Evolutionary conservation across 2,329 filamentous ascomycete genomes (phyloP), one percentile per base, ranked within the genome.

Genomic region (Coniochaeta hoffmannii): DNA sequence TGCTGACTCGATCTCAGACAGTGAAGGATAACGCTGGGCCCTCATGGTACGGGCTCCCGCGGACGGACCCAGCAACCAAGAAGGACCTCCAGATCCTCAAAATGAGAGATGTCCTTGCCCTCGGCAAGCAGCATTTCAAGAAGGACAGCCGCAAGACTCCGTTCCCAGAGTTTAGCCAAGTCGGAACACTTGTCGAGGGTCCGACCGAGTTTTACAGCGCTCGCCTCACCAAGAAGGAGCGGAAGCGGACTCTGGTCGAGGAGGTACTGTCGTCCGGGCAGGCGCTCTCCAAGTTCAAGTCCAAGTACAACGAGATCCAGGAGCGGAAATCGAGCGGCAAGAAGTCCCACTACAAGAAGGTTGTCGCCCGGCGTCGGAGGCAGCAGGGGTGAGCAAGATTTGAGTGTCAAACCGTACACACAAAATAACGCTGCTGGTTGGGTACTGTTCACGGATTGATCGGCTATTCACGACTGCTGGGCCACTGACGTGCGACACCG

Each of bases 291-390:
- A 88, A 89, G 63, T 94, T 97, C 75, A 90, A 89, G 77, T 81
- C 79, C 65, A 97, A 96, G 72, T 97, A 96, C 71, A 79, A 82
- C 56, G 86, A 93, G 56, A 90, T 97, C 52, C 91, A 97, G 68
- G 78, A 78, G 53, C 80, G 80, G 59, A 97, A 96, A 73, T 83
- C 81, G 24, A 96, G 89, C 64, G 94, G 94, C 53, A 95, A 90
- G 76, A 97, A 93, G 73, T 85, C 82, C 0, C 88, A 89, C 65
- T 97, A 97, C 77, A 93, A 93, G 68, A 87, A 86, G 55, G 71
- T 96, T 61, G 83, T 88, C 66, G 68, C 73, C n/a, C 49, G 49
- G 5, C 26, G 49, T 5, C 26, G 49, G 49, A 6, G 49, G 3
- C 49, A 51, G 31, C 28, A 22, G 15, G 49, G 17, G n/a, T 51